Conservation (phyloP, 2,329 filamentous ascomycete genomes). For the Clonostachys byssicola region DNA sequence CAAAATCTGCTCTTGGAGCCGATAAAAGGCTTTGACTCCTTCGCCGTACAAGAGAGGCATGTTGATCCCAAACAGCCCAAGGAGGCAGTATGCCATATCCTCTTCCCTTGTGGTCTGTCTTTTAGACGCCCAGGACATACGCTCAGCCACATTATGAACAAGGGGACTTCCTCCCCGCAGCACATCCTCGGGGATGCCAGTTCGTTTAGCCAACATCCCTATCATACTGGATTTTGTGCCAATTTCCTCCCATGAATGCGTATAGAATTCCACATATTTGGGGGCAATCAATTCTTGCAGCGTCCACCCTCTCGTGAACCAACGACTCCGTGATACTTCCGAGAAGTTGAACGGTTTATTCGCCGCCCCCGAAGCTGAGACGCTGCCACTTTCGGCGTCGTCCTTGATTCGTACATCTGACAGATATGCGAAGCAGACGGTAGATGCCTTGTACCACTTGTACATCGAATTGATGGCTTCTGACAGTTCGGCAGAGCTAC, state of each 20-base stretch:
- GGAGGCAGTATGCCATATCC: slow-evolving; percentile 19
- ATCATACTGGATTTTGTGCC: slow-evolving; percentile 11
- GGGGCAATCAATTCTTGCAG: slow-evolving; percentile 14
- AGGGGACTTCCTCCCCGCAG: slow-evolving; percentile 4
- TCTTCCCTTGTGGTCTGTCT: slow-evolving; percentile 15
- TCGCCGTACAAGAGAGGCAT: slow-evolving; percentile 21
- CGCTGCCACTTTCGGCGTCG: slow-evolving; percentile 3
- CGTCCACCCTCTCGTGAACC: slow-evolving; percentile 17
- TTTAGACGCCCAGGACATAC: slow-evolving; percentile 17
- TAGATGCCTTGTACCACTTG: slow-evolving; percentile 12
- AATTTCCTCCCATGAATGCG: slow-evolving; percentile 14
- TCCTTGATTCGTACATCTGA: slow-evolving; percentile 6
- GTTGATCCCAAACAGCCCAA: slow-evolving; percentile 20
- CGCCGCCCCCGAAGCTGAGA: no score
- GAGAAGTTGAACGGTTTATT: no score
- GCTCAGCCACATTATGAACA: slow-evolving; percentile 7
- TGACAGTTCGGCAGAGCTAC: slow-evolving; percentile 12
- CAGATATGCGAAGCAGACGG: slow-evolving; percentile 17
- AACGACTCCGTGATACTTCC: slow-evolving; percentile 7
- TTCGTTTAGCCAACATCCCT: slow-evolving; percentile 12
- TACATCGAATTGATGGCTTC: slow-evolving; percentile 21
- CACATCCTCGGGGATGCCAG: slow-evolving; percentile 12
- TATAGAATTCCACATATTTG: slow-evolving; percentile 17
- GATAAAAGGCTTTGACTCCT: slow-evolving; percentile 13
- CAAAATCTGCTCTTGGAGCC: slow-evolving; percentile 17